A percentile compares a stretch with the other conserved stretches of the same genome.
Conservation (phyloP, 371 early-diverging fungal species). For the Syncephalastrum monosporum region DNA sequence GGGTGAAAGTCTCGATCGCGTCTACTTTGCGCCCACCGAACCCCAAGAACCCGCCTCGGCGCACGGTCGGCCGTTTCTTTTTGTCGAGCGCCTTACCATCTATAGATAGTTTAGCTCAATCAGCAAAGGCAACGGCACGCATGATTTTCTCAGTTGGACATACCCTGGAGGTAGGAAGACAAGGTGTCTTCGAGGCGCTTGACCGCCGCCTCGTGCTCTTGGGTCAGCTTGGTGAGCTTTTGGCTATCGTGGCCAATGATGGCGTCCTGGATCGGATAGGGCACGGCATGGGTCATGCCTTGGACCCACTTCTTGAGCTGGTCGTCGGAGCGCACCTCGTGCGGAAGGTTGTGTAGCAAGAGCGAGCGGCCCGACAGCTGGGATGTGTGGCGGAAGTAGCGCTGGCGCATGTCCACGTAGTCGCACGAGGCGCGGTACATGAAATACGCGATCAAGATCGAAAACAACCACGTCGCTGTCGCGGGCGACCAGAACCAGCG, state of each 20-base stretch:
- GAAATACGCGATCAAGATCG: slow-evolving; percentile 50
- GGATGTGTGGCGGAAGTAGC: slow-evolving; percentile 56
- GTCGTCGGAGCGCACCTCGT: slow-evolving; percentile 52
- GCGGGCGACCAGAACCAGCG: slow-evolving; percentile 67
- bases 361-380: slow-evolving; percentile 63
- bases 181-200: slow-evolving; percentile 66
- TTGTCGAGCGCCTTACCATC: slow-evolving; percentile 46
- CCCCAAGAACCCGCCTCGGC: slow-evolving; percentile 35
- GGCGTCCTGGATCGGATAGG: slow-evolving; percentile 53
- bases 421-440: slow-evolving; percentile 57
- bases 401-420: slow-evolving; percentile 60
- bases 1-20: slow-evolving; percentile 71
- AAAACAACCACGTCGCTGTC: slow-evolving; percentile 62
- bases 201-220: slow-evolving; percentile 69
- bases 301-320: slow-evolving; percentile 56
- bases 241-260: slow-evolving; percentile 74
- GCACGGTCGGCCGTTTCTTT: slow-evolving; percentile 55
- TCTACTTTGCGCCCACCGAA: slow-evolving; percentile 66
- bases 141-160: slow-evolving; percentile 14
- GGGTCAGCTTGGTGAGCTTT: slow-evolving; percentile 65
- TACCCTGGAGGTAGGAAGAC: slow-evolving; percentile 60
- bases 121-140: neutral
- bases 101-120: slow-evolving; percentile 3
- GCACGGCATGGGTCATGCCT: slow-evolving; percentile 29
- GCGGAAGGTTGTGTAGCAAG: slow-evolving; percentile 70